phyloP scores from a whole-genome alignment of 495 filamentous ascomycete genomes.

The Stereocaulon alpinum region DNA sequence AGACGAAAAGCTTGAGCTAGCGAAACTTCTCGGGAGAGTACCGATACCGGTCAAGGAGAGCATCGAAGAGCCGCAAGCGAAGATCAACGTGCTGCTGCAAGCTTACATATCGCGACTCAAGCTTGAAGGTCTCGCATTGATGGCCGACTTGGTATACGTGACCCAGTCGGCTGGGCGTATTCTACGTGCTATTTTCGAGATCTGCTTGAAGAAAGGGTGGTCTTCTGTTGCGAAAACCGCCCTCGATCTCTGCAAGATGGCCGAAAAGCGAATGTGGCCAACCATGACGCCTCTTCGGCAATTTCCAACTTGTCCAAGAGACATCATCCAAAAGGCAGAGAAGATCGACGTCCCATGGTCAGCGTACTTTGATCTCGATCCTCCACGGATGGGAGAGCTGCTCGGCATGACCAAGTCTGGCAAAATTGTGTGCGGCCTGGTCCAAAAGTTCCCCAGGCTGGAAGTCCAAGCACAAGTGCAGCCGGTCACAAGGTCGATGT shows the following conservation, averaged over 20 bases:
- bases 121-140: slow-evolving; percentile 85
- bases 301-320: slow-evolving; percentile 68
- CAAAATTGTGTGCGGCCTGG: slow-evolving; percentile 69
- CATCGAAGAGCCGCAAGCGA: slow-evolving; percentile 92
- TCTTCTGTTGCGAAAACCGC: slow-evolving; percentile 85
- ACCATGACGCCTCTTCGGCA: slow-evolving; percentile 94
- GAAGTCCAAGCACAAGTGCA: slow-evolving; percentile 88
- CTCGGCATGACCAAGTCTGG: slow-evolving; percentile 87
- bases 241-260: slow-evolving; percentile 96
- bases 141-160: slow-evolving; percentile 98
- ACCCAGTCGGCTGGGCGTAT: slow-evolving; percentile 97
- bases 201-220: slow-evolving; percentile 93
- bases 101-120: slow-evolving; percentile 93
- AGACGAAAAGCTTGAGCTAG: slow-evolving; percentile 93
- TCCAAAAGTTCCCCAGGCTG: slow-evolving; percentile 86
- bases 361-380: slow-evolving; percentile 91
- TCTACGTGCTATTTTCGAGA: slow-evolving; percentile 90
- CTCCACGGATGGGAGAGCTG: slow-evolving; percentile 93
- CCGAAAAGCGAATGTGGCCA: slow-evolving; percentile 98
- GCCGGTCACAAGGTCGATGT: slow-evolving; percentile 89
- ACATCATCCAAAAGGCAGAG: slow-evolving; percentile 87
- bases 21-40: slow-evolving; percentile 79
- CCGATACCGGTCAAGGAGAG: slow-evolving; percentile 96
- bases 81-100: slow-evolving; percentile 98
- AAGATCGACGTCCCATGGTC: slow-evolving; percentile 88